Percentiles rank a stretch among this genome's conserved stretches.
phyloP scores from a whole-genome alignment of 768 basidiomycete species.

The Lactarius evosmus region DNA sequence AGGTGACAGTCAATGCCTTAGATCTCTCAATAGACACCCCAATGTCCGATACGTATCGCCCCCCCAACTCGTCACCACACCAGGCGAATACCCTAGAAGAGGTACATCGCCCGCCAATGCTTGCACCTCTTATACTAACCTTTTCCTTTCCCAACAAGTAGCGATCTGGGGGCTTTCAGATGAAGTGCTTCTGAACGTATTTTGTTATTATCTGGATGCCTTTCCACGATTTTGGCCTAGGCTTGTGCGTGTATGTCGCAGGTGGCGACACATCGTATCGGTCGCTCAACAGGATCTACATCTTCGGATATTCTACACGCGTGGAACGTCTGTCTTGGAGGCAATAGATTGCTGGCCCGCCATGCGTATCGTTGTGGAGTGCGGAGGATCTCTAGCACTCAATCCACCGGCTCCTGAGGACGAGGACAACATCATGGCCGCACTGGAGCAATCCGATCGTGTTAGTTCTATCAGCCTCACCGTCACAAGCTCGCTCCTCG shows the following conservation, averaged over 20 bases:
- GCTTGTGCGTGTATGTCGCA: neutral
- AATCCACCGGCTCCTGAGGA: too few relatives aligned
- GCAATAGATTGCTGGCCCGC: neutral
- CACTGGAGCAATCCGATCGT: too few relatives aligned
- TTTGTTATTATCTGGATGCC: neutral
- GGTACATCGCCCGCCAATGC: neutral
- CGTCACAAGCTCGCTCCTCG: too few relatives aligned
- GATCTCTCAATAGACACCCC: too few relatives aligned
- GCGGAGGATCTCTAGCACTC: neutral
- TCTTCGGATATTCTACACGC: neutral
- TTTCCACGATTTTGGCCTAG: neutral
- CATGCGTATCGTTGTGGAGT: neutral
- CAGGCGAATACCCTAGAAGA: neutral
- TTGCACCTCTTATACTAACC: neutral
- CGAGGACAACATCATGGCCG: too few relatives aligned
- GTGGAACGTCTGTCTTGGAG: neutral
- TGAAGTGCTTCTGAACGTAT: neutral
- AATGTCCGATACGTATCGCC: too few relatives aligned
- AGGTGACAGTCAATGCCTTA: too few relatives aligned
- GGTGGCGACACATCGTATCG: neutral
- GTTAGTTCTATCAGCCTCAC: too few relatives aligned
- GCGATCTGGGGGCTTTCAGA: neutral
- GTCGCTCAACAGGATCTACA: neutral
- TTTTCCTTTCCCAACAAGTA: neutral
- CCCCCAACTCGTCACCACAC: too few relatives aligned